Evolutionary conservation across 345 rosid species (phyloP).

Genomic region (Nasturtium officinale): DNA sequence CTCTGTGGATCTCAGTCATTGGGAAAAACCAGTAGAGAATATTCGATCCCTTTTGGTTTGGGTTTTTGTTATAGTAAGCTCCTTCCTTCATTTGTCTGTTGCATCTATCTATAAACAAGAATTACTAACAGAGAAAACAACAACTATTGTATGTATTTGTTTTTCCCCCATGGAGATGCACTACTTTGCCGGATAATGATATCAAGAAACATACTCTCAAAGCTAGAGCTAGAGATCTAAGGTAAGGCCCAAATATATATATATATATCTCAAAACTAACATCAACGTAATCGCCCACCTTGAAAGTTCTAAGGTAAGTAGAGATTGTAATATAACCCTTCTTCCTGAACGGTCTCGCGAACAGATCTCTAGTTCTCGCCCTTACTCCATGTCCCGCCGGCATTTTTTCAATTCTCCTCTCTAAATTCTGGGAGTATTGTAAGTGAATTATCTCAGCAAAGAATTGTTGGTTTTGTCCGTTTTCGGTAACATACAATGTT

Average conservation of each 20-base stretch:
- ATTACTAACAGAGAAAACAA: not conserved
- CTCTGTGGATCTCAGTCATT: slow-evolving; percentile 16
- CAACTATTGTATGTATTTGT: not conserved
- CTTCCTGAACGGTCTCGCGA: slow-evolving; percentile 72
- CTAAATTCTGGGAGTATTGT: not conserved
- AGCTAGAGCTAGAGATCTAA: no score
- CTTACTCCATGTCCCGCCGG: slow-evolving; percentile 68
- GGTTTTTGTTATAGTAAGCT: not conserved
- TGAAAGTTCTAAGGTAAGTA: slow-evolving; percentile 64
- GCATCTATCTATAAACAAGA: slow-evolving; percentile 1
- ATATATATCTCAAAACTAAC: no score
- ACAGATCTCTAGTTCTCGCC: slow-evolving; percentile 64
- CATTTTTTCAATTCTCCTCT: slow-evolving; percentile 41
- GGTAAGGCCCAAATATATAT: no score
- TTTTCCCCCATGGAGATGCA: not conserved
- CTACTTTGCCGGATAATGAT: slow-evolving; percentile 1
- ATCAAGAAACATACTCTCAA: not conserved
- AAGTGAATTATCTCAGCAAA: no score
- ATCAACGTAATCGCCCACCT: slow-evolving; percentile 71
- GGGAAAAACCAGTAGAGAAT: slow-evolving; percentile 1
- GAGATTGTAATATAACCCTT: slow-evolving; percentile 72
- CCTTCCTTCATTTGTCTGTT: not conserved
- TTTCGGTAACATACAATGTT: no score
- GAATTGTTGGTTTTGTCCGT: no score
- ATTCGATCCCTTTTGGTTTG: not conserved